Evolutionary conservation across 306 rosid genomes (phyloP), one percentile per base, ranked within the genome.

Genomic region (Pyrus pyrifolia): DNA sequence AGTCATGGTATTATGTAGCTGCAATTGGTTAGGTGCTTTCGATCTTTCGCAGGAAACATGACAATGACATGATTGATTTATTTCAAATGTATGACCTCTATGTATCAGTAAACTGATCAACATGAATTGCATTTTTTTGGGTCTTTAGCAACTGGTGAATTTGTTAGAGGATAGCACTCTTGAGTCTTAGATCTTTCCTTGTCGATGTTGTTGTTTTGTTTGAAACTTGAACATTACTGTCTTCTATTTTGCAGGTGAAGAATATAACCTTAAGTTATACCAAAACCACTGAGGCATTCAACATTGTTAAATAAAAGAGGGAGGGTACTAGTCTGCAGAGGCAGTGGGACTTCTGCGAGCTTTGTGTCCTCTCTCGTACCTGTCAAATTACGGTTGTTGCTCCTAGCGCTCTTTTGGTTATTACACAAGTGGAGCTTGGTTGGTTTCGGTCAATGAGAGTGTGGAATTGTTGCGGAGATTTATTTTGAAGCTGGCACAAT

Each of bases 291-390:
- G 73, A 68, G 68, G 69, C 76, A 49, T 82, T 75, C 65, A 51
- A 72, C 52, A 73, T 72, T 21, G 74, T 76, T 73, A 74, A 78
- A 58, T 44, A 72, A 80, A 85, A 79, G 92, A 86, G 87, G 85
- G 93, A 87, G 91, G 90, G 79, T 86, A 78, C 93, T 83, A 75
- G 87, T 91, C 84, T 77, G 91, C 76, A 62, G 96, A 83, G 93
- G 93, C 79, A 65, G 60, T 60, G 13, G 63, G 44, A 88, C 96
- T 90, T 90, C 97, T 95, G 97, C 83, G 89, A 87, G 89, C 93
- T 82, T 84, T 70, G 91, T 80, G 77, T 95, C 92, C 96, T 89
- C 93, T 87, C 93, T 82, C 70, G 60, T 76, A 65, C 82, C 72
- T 63, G 44, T 70, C 67, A 40, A 83, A 78, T 72, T 63, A 49